Percentiles rank a stretch among this genome's conserved stretches.
These are phyloP conservation scores for Pseudocercospora fijiensis DNA, from an alignment of 2,329 filamentous ascomycete genomes.

Conservation along the genomic window DNA sequence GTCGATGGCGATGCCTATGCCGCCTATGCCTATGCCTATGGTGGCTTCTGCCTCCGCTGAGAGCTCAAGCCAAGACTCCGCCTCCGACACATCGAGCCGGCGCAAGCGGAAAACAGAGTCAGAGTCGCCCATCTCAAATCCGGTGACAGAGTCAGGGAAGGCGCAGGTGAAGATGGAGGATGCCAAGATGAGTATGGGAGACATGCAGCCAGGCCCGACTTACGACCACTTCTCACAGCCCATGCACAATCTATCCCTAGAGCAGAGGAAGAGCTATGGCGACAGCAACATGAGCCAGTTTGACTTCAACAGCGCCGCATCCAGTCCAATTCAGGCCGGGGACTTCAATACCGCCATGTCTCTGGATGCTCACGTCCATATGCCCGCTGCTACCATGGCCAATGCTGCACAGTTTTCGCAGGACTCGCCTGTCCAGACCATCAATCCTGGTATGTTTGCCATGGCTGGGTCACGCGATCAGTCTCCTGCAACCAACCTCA, in stretches of 20 bases:
- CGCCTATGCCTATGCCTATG: constrained; percentile 16
- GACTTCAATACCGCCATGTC: constrained; percentile 35
- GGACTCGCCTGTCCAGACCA: constrained; percentile 37
- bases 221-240: constrained; percentile 35
- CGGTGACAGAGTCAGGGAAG: constrained; percentile 26
- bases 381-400: constrained; percentile 20
- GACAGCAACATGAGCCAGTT: constrained; percentile 54
- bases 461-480: constrained; percentile 35
- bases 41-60: constrained; percentile 37
- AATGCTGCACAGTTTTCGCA: constrained; percentile 29
- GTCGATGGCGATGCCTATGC: constrained; percentile 25
- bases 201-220: constrained; percentile 28
- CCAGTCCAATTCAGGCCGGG: constrained; percentile 50
- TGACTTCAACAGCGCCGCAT: constrained; percentile 60
- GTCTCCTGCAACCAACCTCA: constrained; percentile 33
- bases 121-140: constrained; percentile 39
- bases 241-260: constrained; percentile 38
- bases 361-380: constrained; percentile 30
- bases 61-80: constrained; percentile 45
- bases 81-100: constrained; percentile 43
- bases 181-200: constrained; percentile 30
- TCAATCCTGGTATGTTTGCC: constrained; percentile 38
- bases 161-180: constrained; percentile 34
- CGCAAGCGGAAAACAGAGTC: constrained; percentile 44
- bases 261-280: constrained; percentile 30